Base-by-base conservation (phyloP, 129 eudicot genomes). In the Flaveria sonorensis region DNA sequence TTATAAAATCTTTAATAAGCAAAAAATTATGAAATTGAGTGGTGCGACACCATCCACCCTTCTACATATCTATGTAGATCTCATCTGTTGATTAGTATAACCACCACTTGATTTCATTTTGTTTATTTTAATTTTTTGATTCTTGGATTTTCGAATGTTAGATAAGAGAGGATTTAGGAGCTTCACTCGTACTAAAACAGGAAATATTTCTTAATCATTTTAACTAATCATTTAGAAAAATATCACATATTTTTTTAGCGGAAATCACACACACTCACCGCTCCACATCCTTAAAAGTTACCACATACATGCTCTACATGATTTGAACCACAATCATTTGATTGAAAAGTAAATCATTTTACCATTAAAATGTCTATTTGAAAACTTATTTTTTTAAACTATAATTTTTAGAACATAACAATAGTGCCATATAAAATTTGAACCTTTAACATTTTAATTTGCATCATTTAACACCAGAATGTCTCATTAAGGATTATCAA, bases 141-240 rank as follows among this genome's bases (percentile, higher is more conserved):
- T 63, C 11, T 73, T 74, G 70, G 70, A 81, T 52, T 60, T 43
- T 48, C 7, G 48, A 81, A 57, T 74, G 71, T 68, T 45, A 67
- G 81, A 72, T 23, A 73, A 72, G 60, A 68, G 73, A 72, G 83
- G 72, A 79, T 79, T 79, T 79, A 79, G 83, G 83, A 79, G 73
- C 32, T 64, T 51, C 66, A 32, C 45, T 62, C 36, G 50, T 79
- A 71, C 78, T 79, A 79, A 62, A 79, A 62, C 68, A 62, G 7
- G 78, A 42, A 72, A 79, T 63, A 79, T 72, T 72, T 61, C 46
- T 79, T 50, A 79, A 72, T 63, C 73, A 79, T 60, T 62, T 79
- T 52, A 66, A 71, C 66, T 79, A 79, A 79, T 79, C 40, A 36
- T 63, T n/a, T 18, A 20, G 57, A 19, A 2, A 1, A 2, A 12